Evolutionary conservation across 768 basidiomycete species (phyloP).

Genomic region (Boletellus sp.): DNA sequence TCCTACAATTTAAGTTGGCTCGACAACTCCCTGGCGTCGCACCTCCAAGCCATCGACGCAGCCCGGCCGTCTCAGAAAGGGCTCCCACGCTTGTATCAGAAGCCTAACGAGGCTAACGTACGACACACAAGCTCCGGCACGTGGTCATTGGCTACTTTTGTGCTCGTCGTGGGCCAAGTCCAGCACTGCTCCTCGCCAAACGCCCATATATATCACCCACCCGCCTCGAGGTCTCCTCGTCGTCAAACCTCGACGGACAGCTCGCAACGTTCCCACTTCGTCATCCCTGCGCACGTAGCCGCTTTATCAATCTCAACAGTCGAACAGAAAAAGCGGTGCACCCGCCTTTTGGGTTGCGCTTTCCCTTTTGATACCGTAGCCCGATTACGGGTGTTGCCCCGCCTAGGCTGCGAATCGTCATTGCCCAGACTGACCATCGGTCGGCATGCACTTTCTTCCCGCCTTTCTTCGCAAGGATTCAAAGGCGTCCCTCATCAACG

Average conservation of each 20-base stretch:
- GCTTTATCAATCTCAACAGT: slow-evolving; percentile 3
- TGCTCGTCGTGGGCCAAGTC: too few relatives aligned
- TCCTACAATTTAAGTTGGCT: too few relatives aligned
- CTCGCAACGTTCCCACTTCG: slow-evolving; percentile 13
- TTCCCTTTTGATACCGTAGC: background rate
- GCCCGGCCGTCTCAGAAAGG: background rate
- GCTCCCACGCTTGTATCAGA: too few relatives aligned
- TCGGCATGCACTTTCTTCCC: slow-evolving; percentile 26
- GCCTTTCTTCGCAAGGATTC: slow-evolving; percentile 27
- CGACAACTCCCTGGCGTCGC: too few relatives aligned
- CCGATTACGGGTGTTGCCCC: slow-evolving; percentile 4
- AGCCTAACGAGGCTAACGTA: too few relatives aligned
- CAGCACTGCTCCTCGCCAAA: too few relatives aligned
- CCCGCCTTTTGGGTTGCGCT: slow-evolving; percentile 9
- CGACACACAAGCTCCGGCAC: too few relatives aligned
- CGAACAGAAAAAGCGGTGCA: slow-evolving; percentile 11
- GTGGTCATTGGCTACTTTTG: too few relatives aligned
- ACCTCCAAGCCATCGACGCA: too few relatives aligned
- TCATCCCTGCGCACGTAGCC: background rate
- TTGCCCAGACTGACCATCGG: background rate
- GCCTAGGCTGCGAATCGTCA: too few relatives aligned
- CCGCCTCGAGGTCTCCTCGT: slow-evolving; percentile 15
- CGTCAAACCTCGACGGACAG: slow-evolving; percentile 8
- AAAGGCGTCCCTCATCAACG: slow-evolving; percentile 19
- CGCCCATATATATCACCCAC: slow-evolving; percentile 9